Evolutionary conservation across 1,139 yeast species (phyloP), one percentile per base, ranked within the genome.

Genomic region (Suhomyces maxii): DNA sequence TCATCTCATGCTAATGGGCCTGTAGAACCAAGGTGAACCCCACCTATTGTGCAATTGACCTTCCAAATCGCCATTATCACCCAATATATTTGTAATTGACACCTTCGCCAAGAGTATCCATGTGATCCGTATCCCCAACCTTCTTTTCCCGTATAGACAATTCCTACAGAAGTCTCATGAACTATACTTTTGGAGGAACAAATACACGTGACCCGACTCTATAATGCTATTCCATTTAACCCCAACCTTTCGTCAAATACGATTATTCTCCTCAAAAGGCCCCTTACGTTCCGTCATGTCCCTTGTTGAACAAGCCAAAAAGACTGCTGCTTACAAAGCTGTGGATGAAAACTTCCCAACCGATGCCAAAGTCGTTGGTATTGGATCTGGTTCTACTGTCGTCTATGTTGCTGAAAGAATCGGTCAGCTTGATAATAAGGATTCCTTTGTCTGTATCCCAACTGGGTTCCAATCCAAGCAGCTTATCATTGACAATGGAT

Each of bases 371-470:
- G 86, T 88, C 12, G 79, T 95, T 25, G 99, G 99, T 35, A 83
- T 95, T 52, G 99, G 99, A 8, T 89, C 97, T 13, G 99, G 99
- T 1, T 86, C 96, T 14, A 95, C 99, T 1, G 99, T 95, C 10
- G 88, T 93, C 30, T 95, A 89, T 63, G 97, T 88, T 48, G 99
- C 97, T 23, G 97, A 95, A 66, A 78, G 98, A 61, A 79, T 95
- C 47, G 96, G 96, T 6, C 91, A 87, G 67, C 65, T 78, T 50
- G 54, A 68, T 41, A 75, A 82, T 51, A 86, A 86, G 58, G 63
- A 70, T 11, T 69, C 79, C 42, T 82, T 86, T 53, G 77, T 82
- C 26, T 95, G 97, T 69, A 83, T 95, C 39, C 96, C 99, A 40
- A 95, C 99, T 1, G 99, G 99, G 1, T 95, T 90, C 76, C 99